Conservation (phyloP, 2,329 filamentous ascomycete species). For the Colletotrichum australisinense region DNA sequence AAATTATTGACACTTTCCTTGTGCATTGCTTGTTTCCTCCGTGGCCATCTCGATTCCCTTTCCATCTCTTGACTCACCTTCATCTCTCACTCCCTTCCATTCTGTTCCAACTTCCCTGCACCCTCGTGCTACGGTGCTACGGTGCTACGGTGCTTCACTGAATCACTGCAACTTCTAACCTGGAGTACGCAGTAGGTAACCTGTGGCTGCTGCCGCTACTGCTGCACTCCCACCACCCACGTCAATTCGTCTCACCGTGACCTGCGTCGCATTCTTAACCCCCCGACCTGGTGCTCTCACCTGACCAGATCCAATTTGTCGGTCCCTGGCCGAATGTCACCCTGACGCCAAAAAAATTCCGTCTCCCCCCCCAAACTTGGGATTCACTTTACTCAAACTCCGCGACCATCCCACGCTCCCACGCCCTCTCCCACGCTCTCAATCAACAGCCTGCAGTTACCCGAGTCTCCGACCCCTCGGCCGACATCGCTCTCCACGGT, state of each 20-base stretch:
- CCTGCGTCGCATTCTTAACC: constrained; percentile 23
- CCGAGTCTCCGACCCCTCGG: constrained; percentile 19
- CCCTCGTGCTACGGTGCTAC: background rate
- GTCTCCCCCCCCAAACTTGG: constrained; percentile 1
- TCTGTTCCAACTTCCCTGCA: background rate
- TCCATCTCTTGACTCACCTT: constrained; percentile 20
- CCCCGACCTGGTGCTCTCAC: constrained; percentile 12
- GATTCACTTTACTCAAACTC: background rate
- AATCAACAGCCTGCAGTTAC: background rate
- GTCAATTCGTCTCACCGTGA: constrained; percentile 14
- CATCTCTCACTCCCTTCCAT: background rate
- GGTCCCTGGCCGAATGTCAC: constrained; percentile 26
- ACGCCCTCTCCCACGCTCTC: background rate
- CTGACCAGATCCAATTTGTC: constrained; percentile 32
- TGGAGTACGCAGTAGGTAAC: too few relatives aligned
- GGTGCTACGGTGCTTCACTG: background rate
- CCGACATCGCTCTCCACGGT: constrained; percentile 25
- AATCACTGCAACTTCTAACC: too few relatives aligned
- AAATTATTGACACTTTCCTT: background rate
- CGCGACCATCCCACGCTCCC: background rate
- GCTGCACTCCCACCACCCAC: constrained; percentile 4
- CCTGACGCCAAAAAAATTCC: constrained; percentile 3
- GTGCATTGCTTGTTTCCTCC: constrained; percentile 20
- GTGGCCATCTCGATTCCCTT: background rate
- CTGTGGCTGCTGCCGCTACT: background rate